Evolutionary conservation across 1,139 yeast genomes (phyloP).

Genomic region (Yamadazyma epiphylla): DNA sequence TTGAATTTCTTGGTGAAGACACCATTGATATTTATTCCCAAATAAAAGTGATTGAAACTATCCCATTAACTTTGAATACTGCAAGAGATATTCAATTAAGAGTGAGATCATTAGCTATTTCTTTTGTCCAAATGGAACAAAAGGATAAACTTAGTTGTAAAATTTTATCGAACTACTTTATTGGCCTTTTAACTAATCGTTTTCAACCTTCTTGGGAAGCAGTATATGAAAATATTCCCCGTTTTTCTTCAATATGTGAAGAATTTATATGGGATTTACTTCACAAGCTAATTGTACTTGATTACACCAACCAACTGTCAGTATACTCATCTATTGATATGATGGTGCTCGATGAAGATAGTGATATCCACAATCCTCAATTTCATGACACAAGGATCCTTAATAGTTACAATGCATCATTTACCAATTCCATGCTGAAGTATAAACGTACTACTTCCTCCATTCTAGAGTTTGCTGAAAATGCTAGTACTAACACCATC

Average conservation of each 20-base stretch:
- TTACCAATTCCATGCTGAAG: slow-evolving; percentile 17
- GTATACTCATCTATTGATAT: slow-evolving; percentile 13
- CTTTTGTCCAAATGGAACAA: slow-evolving; percentile 39
- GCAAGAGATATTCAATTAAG: slow-evolving; percentile 75
- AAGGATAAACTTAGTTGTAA: slow-evolving; percentile 23
- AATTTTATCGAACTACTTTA: slow-evolving; percentile 52
- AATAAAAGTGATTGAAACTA: slow-evolving; percentile 61
- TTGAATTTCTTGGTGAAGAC: slow-evolving; percentile 20
- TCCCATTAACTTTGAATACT: slow-evolving; percentile 65
- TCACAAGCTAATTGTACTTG: slow-evolving; percentile 32
- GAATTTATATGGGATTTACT: slow-evolving; percentile 57
- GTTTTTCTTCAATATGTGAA: slow-evolving; percentile 41
- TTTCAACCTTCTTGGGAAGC: slow-evolving; percentile 89
- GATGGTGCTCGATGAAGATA: slow-evolving; percentile 10
- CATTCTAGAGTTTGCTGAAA: slow-evolving; percentile 31
- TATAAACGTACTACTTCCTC: slow-evolving; percentile 23
- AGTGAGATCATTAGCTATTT: slow-evolving; percentile 56
- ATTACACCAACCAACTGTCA: slow-evolving; percentile 20
- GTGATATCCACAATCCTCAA: slow-evolving; percentile 23
- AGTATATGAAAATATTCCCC: slow-evolving; percentile 56
- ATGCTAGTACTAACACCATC: slow-evolving; percentile 25
- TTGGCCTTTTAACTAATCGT: slow-evolving; percentile 71
- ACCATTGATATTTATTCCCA: slow-evolving; percentile 33
- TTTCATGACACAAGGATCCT: slow-evolving; percentile 28
- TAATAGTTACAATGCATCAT: slow-evolving; percentile 21